Percentiles rank a stretch among this genome's conserved stretches.
Conservation (phyloP, 169 alveolate species). For the Eimeria tenella region DNA sequence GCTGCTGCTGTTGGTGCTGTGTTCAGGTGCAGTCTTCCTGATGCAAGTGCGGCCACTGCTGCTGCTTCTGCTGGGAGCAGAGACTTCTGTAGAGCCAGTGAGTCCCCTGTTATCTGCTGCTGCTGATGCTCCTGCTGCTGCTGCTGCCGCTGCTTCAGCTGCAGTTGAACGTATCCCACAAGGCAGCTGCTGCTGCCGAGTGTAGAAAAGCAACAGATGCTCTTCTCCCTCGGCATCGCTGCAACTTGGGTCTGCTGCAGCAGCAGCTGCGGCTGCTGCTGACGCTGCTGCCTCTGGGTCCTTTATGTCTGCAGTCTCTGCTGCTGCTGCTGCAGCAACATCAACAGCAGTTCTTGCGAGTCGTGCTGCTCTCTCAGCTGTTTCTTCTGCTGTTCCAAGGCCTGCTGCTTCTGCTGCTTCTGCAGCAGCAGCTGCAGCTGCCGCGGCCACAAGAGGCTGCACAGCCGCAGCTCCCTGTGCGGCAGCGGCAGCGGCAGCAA, state of each 20-base stretch:
- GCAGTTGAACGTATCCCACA: not conserved
- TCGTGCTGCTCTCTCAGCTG: constrained; percentile 10
- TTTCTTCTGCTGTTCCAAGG: not conserved
- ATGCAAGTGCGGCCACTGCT: constrained; percentile 7
- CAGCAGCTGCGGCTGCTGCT: constrained; percentile 31
- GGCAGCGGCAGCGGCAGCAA: constrained; percentile 42
- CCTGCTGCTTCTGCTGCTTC: constrained; percentile 48
- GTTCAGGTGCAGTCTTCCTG: not conserved
- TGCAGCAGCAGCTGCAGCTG: constrained; percentile 34
- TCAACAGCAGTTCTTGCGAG: constrained; percentile 42
- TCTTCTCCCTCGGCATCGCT: constrained; percentile 64
- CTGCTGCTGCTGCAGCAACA: constrained; percentile 37
- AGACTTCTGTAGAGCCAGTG: constrained; percentile 4
- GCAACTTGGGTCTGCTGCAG: constrained; percentile 39
- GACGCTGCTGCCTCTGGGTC: constrained; percentile 48
- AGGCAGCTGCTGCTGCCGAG: constrained; percentile 38
- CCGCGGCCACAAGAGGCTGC: constrained; percentile 34
- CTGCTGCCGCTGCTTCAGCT: constrained; percentile 4
- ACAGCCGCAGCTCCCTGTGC: constrained; percentile 20
- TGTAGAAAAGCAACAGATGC: not conserved
- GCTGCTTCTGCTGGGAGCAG: constrained; percentile 43
- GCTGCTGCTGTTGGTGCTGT: not conserved
- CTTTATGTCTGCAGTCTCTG: not conserved
- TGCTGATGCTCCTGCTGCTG: constrained; percentile 4
- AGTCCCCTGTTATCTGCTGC: constrained; percentile 7